Percentiles rank a stretch among this genome's conserved stretches.
These are phyloP conservation scores for Hericium erinaceus DNA, from an alignment of 768 basidiomycete genomes.

Conservation along the genomic window DNA sequence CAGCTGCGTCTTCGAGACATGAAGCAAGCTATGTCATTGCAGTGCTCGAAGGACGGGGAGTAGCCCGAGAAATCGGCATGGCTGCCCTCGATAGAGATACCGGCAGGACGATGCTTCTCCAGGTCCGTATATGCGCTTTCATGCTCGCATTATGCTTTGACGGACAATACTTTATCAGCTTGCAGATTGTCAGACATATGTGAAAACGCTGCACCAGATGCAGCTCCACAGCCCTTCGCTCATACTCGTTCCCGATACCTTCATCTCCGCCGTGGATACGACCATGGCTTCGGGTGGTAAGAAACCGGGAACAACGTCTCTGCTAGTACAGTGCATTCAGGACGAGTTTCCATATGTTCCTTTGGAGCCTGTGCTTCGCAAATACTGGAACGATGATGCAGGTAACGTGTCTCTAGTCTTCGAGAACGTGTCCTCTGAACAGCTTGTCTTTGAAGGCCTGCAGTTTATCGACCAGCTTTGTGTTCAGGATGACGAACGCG, in stretches of 20 bases:
- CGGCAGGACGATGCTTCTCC: constrained; percentile 65
- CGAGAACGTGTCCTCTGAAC: not conserved
- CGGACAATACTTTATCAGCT: constrained; percentile 34
- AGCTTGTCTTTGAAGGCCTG: constrained; percentile 38
- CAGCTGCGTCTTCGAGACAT: constrained; percentile 45
- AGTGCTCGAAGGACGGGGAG: constrained; percentile 66
- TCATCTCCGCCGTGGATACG: constrained; percentile 49
- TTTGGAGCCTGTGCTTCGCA: constrained; percentile 63
- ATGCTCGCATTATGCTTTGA: not conserved
- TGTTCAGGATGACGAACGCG: constrained; percentile 72
- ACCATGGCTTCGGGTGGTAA: constrained; percentile 35
- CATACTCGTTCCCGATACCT: constrained; percentile 78
- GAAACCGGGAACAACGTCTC: constrained; percentile 37
- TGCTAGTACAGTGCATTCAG: constrained; percentile 62
- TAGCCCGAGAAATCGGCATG: constrained; percentile 79
- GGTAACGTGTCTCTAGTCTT: constrained; percentile 32
- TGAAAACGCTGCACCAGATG: constrained; percentile 83
- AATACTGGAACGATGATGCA: constrained; percentile 79
- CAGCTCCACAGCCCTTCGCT: constrained; percentile 62
- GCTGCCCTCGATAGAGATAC: constrained; percentile 79
- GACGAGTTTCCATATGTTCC: constrained; percentile 65
- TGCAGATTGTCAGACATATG: constrained; percentile 80
- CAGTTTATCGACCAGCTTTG: constrained; percentile 73
- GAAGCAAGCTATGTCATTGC: constrained; percentile 62
- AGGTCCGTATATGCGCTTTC: constrained; percentile 35